Evolutionary conservation across 164 flowering plant species (phyloP).

Genomic region (Piper betle): DNA sequence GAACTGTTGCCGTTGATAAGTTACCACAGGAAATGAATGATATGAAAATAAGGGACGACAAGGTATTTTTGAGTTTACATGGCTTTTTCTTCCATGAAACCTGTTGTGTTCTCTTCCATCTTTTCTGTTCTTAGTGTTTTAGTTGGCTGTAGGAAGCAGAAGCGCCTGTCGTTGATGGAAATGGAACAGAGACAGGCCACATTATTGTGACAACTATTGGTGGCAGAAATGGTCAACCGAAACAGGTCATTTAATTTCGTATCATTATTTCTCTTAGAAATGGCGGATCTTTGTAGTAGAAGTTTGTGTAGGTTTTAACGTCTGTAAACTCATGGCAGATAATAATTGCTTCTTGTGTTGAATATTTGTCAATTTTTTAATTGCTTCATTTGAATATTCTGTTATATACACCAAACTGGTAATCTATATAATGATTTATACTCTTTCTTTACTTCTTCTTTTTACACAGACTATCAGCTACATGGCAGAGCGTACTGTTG

Average conservation of each 20-base stretch:
- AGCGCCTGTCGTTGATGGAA: slow-evolving; percentile 43
- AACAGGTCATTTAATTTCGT: slow-evolving; percentile 27
- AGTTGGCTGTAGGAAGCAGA: slow-evolving; percentile 34
- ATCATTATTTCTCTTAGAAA: no score
- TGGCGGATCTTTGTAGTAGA: no score
- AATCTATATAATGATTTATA: background rate
- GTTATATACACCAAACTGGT: no score
- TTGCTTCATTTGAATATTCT: no score
- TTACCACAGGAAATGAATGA: slow-evolving; percentile 68
- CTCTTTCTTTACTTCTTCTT: background rate
- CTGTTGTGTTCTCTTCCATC: background rate
- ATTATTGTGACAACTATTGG: slow-evolving; percentile 60
- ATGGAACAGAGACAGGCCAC: slow-evolving; percentile 59
- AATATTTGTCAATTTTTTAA: no score
- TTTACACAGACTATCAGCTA: slow-evolving; percentile 41
- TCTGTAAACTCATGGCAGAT: no score
- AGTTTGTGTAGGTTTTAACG: no score
- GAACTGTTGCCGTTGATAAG: slow-evolving; percentile 34
- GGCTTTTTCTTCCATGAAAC: background rate
- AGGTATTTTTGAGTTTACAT: slow-evolving; percentile 18
- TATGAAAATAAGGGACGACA: slow-evolving; percentile 66
- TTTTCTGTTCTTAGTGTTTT: background rate
- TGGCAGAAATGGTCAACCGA: slow-evolving; percentile 52
- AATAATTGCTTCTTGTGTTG: no score
- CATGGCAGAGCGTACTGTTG: slow-evolving; percentile 59